These are phyloP conservation scores for Pleurotus ostreatus DNA, from an alignment of 768 basidiomycete genomes.

Conservation along the genomic window DNA sequence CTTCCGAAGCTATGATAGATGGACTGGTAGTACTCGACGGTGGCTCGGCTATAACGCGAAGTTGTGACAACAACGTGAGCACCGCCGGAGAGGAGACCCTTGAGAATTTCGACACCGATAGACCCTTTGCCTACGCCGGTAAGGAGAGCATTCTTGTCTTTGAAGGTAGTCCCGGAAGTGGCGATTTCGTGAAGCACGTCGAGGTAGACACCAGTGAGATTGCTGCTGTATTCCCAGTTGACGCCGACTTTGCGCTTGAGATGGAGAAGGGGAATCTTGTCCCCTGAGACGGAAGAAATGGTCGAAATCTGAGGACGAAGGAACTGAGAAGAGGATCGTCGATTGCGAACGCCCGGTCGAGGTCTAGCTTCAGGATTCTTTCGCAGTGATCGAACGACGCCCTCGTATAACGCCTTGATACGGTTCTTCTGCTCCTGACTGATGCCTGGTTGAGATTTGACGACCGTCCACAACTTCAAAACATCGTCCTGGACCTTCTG, in stretches of 20 bases:
- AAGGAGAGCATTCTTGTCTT: conserved; percentile 97
- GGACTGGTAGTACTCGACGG: conserved; percentile 97
- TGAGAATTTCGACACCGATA: conserved; percentile 96
- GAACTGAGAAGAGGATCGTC: conserved; percentile 96
- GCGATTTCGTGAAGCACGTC: conserved; percentile 98
- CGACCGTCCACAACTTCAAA: conserved; percentile 93
- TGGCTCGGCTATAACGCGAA: conserved; percentile 92
- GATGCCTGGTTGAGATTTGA: conserved; percentile 96
- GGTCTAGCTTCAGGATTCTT: conserved; percentile 64
- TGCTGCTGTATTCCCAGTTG: conserved; percentile 96
- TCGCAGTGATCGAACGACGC: conserved; percentile 89
- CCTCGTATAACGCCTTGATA: conserved; percentile 93
- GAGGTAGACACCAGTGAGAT: conserved; percentile 91
- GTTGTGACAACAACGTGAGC: conserved; percentile 97
- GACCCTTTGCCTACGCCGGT: conserved; percentile 98
- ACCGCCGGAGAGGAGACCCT: conserved; percentile 93
- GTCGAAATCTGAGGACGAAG: conserved; percentile 84
- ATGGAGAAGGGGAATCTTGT: conserved; percentile 92
- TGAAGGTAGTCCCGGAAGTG: conserved; percentile 96
- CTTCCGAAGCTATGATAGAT: conserved; percentile 96
- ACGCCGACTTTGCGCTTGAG: conserved; percentile 95
- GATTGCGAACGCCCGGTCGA: conserved; percentile 56
- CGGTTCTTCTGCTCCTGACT: conserved; percentile 95
- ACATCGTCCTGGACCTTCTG: conserved; percentile 98
- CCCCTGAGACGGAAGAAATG: conserved; percentile 67